Evolutionary conservation across 2,329 filamentous ascomycete species (phyloP).

Genomic region (Neonectria hederae): DNA sequence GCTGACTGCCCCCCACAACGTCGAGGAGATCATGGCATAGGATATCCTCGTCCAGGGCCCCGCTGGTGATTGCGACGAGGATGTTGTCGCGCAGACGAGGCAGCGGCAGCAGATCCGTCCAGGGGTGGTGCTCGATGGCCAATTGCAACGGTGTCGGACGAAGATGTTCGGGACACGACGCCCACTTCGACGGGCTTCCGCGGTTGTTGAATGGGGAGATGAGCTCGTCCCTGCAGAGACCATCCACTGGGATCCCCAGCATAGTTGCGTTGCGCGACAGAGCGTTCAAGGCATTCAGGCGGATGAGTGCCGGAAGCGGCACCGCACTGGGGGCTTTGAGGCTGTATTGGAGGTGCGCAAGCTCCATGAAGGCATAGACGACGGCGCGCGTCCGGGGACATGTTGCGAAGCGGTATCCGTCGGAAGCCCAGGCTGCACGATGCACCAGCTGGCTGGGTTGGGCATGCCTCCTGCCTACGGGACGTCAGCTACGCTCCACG

Average conservation of each 20-base stretch:
- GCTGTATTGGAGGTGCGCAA: slow-evolving; percentile 31
- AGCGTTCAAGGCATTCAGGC: slow-evolving; percentile 36
- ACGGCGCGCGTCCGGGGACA: slow-evolving; percentile 22
- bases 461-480: slow-evolving; percentile 1
- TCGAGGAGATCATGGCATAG: slow-evolving; percentile 34
- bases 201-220: slow-evolving; percentile 33
- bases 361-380: slow-evolving; percentile 33
- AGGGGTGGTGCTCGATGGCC: slow-evolving; percentile 33
- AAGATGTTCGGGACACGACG: slow-evolving; percentile 21
- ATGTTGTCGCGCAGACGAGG: slow-evolving; percentile 37
- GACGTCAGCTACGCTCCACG: background rate
- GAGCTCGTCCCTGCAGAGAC: slow-evolving; percentile 32
- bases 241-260: slow-evolving; percentile 28
- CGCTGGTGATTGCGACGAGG: slow-evolving; percentile 20
- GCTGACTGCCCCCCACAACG: background rate
- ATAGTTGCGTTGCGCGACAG: slow-evolving; percentile 29
- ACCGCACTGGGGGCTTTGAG: slow-evolving; percentile 25
- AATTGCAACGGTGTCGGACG: slow-evolving; percentile 31
- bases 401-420: slow-evolving; percentile 14
- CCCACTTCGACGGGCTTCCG: background rate
- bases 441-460: background rate
- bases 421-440: background rate
- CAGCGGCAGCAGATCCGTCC: slow-evolving; percentile 36
- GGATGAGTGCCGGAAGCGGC: slow-evolving; percentile 33
- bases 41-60: slow-evolving; percentile 33